phyloP scores from a whole-genome alignment of 2,329 filamentous ascomycete species.

The Metarhizium sp. region DNA sequence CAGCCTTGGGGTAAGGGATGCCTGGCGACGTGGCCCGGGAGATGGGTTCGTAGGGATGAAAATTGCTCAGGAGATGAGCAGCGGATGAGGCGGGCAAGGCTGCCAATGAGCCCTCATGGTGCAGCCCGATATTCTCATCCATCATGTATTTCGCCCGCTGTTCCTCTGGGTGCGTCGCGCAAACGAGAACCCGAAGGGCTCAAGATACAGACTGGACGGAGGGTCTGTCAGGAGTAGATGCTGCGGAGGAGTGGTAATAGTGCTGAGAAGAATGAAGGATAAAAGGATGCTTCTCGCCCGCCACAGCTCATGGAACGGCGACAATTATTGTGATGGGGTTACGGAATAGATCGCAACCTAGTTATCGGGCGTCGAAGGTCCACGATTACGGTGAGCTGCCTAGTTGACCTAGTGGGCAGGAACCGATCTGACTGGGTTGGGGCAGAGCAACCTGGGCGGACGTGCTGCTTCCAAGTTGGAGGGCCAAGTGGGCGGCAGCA shows the following conservation, averaged over 20 bases:
- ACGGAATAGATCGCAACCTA: background rate
- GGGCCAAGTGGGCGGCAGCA: too few species aligned
- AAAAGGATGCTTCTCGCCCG: background rate
- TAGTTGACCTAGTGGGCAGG: background rate
- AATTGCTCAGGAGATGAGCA: constrained; percentile 24
- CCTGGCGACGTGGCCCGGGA: constrained; percentile 84
- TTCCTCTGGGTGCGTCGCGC: background rate
- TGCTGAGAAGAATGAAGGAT: background rate
- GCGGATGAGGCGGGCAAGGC: constrained; percentile 22
- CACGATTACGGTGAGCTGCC: background rate
- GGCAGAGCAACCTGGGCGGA: background rate
- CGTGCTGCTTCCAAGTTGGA: too few species aligned
- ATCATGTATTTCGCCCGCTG: constrained; percentile 14
- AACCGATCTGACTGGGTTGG: background rate
- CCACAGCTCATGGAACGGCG: background rate
- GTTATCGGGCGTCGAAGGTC: background rate
- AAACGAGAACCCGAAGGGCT: background rate
- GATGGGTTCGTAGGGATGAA: constrained; percentile 53
- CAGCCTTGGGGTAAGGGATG: constrained; percentile 39
- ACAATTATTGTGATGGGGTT: background rate
- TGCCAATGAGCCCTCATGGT: constrained; percentile 19
- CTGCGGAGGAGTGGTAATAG: background rate
- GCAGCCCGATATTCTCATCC: constrained; percentile 29
- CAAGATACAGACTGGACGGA: background rate
- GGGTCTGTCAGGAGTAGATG: background rate